Evolutionary conservation across 1,284 basidiomycete species (phyloP).

Genomic region (Flammula alnicola): DNA sequence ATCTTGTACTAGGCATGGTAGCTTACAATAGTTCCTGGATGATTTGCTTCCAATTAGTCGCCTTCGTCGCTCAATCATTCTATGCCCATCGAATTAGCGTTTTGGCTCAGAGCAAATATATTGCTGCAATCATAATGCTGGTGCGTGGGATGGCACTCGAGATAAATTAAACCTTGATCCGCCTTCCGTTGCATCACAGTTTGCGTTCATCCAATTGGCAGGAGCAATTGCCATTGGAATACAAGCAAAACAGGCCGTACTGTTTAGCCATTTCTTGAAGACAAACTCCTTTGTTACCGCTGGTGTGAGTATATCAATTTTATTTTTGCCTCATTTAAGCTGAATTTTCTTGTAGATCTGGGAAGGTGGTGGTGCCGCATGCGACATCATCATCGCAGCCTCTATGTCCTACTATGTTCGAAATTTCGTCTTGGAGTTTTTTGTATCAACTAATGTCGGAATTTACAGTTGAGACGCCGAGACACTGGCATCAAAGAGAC

Average conservation of each 20-base stretch:
- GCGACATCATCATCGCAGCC: background rate
- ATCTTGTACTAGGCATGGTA: background rate
- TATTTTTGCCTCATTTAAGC: no score
- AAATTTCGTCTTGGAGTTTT: background rate
- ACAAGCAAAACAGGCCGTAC: conserved; percentile 16
- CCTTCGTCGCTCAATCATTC: background rate
- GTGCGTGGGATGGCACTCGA: background rate
- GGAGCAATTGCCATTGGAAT: conserved; percentile 10
- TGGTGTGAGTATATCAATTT: conserved; percentile 16
- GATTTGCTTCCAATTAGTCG: background rate
- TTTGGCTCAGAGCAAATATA: background rate
- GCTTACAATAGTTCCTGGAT: background rate
- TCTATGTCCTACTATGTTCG: conserved; percentile 1
- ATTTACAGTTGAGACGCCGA: background rate
- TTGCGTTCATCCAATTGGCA: background rate
- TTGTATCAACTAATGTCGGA: background rate
- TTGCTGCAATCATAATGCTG: background rate
- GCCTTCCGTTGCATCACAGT: background rate
- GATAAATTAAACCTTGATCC: background rate
- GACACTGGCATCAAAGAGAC: background rate
- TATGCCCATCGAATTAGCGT: background rate
- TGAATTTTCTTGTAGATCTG: background rate
- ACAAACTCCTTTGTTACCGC: conserved; percentile 26
- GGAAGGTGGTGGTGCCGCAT: background rate
- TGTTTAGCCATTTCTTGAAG: conserved; percentile 18